Percentiles rank a stretch among this genome's conserved stretches.
These are phyloP conservation scores for Neoscytalidium dimidiatum DNA, from an alignment of 2,329 filamentous ascomycete species.

Conservation along the genomic window DNA sequence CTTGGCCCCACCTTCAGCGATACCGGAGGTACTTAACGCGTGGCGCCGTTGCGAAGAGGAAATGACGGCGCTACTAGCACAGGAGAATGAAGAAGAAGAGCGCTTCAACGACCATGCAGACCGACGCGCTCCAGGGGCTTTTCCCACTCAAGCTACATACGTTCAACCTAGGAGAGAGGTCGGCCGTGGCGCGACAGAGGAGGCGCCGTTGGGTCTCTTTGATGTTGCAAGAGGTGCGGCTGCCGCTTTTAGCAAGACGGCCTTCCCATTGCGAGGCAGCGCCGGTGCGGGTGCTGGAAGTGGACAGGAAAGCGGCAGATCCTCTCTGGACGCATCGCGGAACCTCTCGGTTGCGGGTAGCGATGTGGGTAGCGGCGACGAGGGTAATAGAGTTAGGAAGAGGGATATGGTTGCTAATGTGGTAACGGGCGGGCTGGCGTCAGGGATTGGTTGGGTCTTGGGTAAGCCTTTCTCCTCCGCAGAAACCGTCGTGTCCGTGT, in stretches of 20 bases:
- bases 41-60: constrained; percentile 80
- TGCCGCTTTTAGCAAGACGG: constrained; percentile 48
- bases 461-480: constrained; percentile 43
- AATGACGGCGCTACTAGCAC: constrained; percentile 64
- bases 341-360: constrained; percentile 33
- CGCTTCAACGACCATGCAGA: constrained; percentile 70
- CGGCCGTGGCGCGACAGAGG: constrained; percentile 45
- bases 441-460: constrained; percentile 66
- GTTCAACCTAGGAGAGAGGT: constrained; percentile 45
- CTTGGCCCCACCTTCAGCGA: constrained; percentile 67
- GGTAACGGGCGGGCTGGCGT: constrained; percentile 63
- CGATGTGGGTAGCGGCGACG: constrained; percentile 34
- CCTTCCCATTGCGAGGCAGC: constrained; percentile 45
- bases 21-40: constrained; percentile 73
- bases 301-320: constrained; percentile 15
- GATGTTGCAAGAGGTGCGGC: constrained; percentile 54
- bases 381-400: constrained; percentile 59
- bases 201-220: constrained; percentile 56
- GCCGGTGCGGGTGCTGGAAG: constrained; percentile 25
- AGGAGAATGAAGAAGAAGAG: constrained; percentile 68
- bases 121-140: constrained; percentile 52
- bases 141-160: constrained; percentile 34
- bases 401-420: constrained; percentile 71
- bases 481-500: neutral
- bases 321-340: neutral